phyloP scores from a whole-genome alignment of 2,329 filamentous ascomycete genomes.

The Colletotrichum eremochloae region DNA sequence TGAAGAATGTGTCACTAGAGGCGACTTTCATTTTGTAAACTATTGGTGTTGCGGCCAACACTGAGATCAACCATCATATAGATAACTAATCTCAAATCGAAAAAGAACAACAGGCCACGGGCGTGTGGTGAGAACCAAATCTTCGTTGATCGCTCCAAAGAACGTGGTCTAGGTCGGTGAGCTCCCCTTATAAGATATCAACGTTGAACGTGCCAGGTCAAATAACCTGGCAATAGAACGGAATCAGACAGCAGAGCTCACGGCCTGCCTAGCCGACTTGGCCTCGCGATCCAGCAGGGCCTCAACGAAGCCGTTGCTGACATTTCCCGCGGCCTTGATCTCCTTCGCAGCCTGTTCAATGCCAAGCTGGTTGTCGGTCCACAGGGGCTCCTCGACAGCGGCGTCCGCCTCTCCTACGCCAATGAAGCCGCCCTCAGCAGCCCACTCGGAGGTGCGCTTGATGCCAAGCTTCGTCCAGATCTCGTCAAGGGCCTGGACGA shows the following conservation, averaged over 20 bases:
- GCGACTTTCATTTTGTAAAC: slow-evolving; percentile 31
- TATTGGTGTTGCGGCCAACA: slow-evolving; percentile 40
- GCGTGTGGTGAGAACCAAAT: slow-evolving; percentile 20
- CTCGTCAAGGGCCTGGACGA: slow-evolving; percentile 85
- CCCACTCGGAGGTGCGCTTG: slow-evolving; percentile 95
- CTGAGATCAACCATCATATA: slow-evolving; percentile 27
- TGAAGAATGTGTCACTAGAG: slow-evolving; percentile 25
- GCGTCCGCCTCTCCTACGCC: slow-evolving; percentile 84
- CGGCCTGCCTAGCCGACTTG: slow-evolving; percentile 49
- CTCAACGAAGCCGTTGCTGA: slow-evolving; percentile 64
- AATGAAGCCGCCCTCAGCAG: slow-evolving; percentile 90
- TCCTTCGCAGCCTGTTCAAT: slow-evolving; percentile 75
- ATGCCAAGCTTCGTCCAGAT: slow-evolving; percentile 92
- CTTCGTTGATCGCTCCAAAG: slow-evolving; percentile 49
- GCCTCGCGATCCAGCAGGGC: slow-evolving; percentile 70
- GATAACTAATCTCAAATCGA: slow-evolving; percentile 33
- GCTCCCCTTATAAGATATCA: slow-evolving; percentile 37
- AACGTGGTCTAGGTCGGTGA: slow-evolving; percentile 46
- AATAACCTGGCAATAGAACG: slow-evolving; percentile 24
- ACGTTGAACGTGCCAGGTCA: slow-evolving; percentile 18
- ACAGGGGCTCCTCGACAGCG: slow-evolving; percentile 78
- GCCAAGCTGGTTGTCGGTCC: slow-evolving; percentile 90
- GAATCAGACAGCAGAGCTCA: slow-evolving; percentile 47
- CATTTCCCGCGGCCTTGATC: slow-evolving; percentile 63
- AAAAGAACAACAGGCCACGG: slow-evolving; percentile 33